Conservation (phyloP, 176 grass and related monocot species). For the Cenchrus fungigraminus region DNA sequence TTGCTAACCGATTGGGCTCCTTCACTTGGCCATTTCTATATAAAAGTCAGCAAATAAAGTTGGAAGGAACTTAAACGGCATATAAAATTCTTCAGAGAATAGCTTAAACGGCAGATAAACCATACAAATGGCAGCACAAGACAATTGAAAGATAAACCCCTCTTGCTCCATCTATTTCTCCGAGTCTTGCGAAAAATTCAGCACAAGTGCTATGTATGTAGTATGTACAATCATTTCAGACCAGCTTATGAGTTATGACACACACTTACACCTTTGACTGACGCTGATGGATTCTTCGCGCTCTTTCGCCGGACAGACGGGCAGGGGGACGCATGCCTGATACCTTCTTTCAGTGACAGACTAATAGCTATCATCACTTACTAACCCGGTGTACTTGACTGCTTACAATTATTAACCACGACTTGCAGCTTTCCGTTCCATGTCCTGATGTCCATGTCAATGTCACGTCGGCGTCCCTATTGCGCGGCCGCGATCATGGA, state of each 20-base stretch:
- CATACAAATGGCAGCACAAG: neutral
- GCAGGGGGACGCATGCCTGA: slow-evolving; percentile 46
- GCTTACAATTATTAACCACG: slow-evolving; percentile 28
- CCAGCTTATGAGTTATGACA: slow-evolving; percentile 5
- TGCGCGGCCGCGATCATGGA: slow-evolving; percentile 51
- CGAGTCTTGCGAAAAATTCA: slow-evolving; percentile 30
- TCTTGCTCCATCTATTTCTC: slow-evolving; percentile 48
- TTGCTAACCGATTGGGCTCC: slow-evolving; percentile 12
- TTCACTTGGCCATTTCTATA: slow-evolving; percentile 18
- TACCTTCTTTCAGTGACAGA: neutral
- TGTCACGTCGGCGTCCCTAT: slow-evolving; percentile 24
- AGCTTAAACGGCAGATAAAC: neutral
- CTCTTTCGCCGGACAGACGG: slow-evolving; percentile 33
- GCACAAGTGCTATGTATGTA: neutral
- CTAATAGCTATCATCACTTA: slow-evolving; percentile 19
- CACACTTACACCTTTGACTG: slow-evolving; percentile 31
- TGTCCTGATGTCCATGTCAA: neutral
- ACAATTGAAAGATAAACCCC: slow-evolving; percentile 50
- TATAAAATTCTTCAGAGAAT: slow-evolving; percentile 3
- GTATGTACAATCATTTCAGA: slow-evolving; percentile 43
- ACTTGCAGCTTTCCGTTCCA: slow-evolving; percentile 6
- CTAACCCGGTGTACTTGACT: slow-evolving; percentile 24
- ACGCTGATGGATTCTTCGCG: slow-evolving; percentile 23
- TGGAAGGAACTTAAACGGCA: too few relatives aligned
- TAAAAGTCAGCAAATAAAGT: neutral